These are phyloP conservation scores for Abrus precatorius DNA, from an alignment of 306 rosid genomes.

Conservation along the genomic window DNA sequence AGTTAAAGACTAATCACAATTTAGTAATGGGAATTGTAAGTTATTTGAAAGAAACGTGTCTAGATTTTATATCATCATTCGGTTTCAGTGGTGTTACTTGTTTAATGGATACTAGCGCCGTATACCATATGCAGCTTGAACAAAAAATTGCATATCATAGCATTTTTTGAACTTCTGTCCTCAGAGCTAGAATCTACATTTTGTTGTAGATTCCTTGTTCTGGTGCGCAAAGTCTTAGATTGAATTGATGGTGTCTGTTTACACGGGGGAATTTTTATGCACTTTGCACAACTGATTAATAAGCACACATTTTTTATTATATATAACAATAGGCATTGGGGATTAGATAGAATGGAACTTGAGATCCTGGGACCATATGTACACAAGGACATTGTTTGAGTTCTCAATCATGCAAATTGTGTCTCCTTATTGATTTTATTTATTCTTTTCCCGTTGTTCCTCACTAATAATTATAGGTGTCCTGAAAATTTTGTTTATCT, in stretches of 20 bases:
- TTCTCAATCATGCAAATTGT: conserved; percentile 4
- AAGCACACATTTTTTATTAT: not conserved
- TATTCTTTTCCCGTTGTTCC: not conserved
- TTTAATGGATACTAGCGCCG: not conserved
- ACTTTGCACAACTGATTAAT: conserved; percentile 24
- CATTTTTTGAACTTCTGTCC: too few species aligned
- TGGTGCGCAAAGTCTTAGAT: not conserved
- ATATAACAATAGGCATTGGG: not conserved
- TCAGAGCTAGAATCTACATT: too few species aligned
- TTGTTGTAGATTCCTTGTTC: not conserved
- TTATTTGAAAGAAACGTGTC: not conserved
- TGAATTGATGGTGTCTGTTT: not conserved
- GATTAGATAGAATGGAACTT: conserved; percentile 1
- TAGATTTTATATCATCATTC: conserved; percentile 1
- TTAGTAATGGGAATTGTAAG: not conserved
- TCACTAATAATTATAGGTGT: too few species aligned
- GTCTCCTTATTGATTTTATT: not conserved
- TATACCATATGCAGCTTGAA: too few species aligned
- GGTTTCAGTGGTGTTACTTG: conserved; percentile 24
- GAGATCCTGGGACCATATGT: not conserved
- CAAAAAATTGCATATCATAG: too few species aligned
- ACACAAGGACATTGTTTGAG: not conserved
- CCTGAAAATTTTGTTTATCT: too few species aligned
- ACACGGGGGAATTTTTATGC: not conserved
- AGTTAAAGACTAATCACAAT: not conserved